phyloP scores from a whole-genome alignment of 1,139 yeast genomes.

The Pichia sp. region DNA sequence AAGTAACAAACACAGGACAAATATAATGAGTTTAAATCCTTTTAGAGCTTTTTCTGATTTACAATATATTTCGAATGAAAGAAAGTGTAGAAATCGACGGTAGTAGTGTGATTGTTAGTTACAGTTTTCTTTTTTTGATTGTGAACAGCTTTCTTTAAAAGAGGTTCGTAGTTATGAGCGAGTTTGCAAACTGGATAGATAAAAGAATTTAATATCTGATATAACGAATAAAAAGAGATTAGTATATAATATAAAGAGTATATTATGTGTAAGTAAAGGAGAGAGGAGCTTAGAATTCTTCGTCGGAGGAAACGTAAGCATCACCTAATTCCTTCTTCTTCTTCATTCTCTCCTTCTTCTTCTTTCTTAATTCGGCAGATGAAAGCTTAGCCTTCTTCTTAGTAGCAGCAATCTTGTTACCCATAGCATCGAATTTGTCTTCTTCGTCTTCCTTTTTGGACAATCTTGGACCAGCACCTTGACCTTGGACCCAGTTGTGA shows the following conservation, averaged over 20 bases:
- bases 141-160: neutral
- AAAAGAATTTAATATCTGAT: neutral
- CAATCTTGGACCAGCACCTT: slow-evolving; percentile 99
- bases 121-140: neutral
- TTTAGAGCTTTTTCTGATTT: neutral
- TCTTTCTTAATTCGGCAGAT: slow-evolving; percentile 99
- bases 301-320: slow-evolving; percentile 96
- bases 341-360: slow-evolving; percentile 99
- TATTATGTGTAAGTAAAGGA: neutral
- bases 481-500: slow-evolving; percentile 99
- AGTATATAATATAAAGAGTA: neutral
- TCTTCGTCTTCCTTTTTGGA: slow-evolving; percentile 93
- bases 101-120: neutral
- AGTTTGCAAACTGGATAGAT: neutral
- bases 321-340: slow-evolving; percentile 99
- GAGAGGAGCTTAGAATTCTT: slow-evolving; percentile 45
- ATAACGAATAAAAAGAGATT: slow-evolving; percentile 5
- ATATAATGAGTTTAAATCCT: neutral
- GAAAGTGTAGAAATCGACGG: neutral
- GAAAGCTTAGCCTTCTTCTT: slow-evolving; percentile 98
- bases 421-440: slow-evolving; percentile 99
- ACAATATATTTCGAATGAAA: neutral
- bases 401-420: slow-evolving; percentile 96
- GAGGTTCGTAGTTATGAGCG: neutral
- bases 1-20: neutral